These are phyloP conservation scores for Xerocomellus intermedius DNA, from an alignment of 768 basidiomycete species.

Conservation along the genomic window DNA sequence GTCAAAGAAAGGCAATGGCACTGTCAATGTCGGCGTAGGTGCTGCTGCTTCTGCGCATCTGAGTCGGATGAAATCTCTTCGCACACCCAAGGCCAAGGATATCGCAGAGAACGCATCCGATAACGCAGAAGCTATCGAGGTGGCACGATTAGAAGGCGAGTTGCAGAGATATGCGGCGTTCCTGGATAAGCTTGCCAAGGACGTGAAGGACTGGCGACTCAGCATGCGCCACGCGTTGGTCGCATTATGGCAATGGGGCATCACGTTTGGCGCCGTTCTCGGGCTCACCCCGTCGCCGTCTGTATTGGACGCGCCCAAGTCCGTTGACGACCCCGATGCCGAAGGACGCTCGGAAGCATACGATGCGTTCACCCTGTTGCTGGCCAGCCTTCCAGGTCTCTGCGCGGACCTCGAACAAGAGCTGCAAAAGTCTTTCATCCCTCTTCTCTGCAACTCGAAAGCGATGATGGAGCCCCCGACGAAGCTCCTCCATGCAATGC, in stretches of 20 bases:
- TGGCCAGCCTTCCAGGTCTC: conserved; percentile 54
- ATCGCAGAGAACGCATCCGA: conserved; percentile 28
- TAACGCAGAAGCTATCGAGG: conserved; percentile 45
- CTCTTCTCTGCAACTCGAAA: conserved; percentile 56
- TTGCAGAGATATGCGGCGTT: conserved; percentile 57
- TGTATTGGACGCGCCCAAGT: conserved; percentile 6
- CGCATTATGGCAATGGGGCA: conserved; percentile 58
- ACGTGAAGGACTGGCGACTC: conserved; percentile 62
- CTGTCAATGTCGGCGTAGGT: conserved; percentile 41
- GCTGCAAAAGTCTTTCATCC: conserved; percentile 54
- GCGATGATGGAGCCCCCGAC: conserved; percentile 60
- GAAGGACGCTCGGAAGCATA: conserved; percentile 56
- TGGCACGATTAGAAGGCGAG: conserved; percentile 54
- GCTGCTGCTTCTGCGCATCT: conserved; percentile 58
- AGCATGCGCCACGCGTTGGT: conserved; percentile 48
- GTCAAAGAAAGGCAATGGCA: conserved; percentile 37
- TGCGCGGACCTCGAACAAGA: conserved; percentile 51
- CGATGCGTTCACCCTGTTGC: conserved; percentile 63
- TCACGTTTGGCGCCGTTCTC: conserved; percentile 65
- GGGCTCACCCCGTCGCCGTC: conserved; percentile 48
- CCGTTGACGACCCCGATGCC: conserved; percentile 15
- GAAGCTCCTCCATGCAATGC: conserved; percentile 69
- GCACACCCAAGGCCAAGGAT: conserved; percentile 35
- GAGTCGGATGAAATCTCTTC: conserved; percentile 57
- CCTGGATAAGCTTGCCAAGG: conserved; percentile 58